phyloP scores from a whole-genome alignment of 495 filamentous ascomycete genomes.

The Penicillium flavigenum region DNA sequence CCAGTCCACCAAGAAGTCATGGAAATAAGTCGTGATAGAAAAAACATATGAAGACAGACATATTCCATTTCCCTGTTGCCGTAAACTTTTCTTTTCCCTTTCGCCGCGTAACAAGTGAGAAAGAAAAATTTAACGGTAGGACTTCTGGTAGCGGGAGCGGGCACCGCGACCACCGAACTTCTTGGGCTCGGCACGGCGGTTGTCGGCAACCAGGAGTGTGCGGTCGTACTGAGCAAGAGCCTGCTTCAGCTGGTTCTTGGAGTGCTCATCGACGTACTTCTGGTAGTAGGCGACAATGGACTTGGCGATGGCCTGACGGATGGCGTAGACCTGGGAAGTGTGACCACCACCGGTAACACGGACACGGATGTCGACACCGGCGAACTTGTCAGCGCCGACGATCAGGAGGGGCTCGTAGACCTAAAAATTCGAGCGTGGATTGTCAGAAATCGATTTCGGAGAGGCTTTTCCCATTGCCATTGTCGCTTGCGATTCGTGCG shows the following conservation, averaged over 20 bases:
- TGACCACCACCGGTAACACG: slow-evolving; percentile 97
- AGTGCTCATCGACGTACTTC: slow-evolving; percentile 99
- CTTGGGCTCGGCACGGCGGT: slow-evolving; percentile 91
- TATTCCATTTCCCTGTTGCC: slow-evolving; percentile 26
- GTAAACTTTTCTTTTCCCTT: slow-evolving; percentile 22
- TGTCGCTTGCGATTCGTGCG: slow-evolving; percentile 9
- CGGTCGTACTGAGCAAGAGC: slow-evolving; percentile 92
- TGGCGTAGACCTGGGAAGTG: slow-evolving; percentile 96
- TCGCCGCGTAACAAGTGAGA: slow-evolving; percentile 24
- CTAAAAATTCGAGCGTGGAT: slow-evolving; percentile 33
- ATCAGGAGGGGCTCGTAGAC: slow-evolving; percentile 98
- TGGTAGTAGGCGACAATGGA: slow-evolving; percentile 99
- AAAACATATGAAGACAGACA: slow-evolving; percentile 22
- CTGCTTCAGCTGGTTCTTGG: slow-evolving; percentile 98
- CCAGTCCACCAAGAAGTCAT: slow-evolving; percentile 29
- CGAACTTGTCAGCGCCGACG: slow-evolving; percentile 94
- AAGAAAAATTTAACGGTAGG: slow-evolving; percentile 59
- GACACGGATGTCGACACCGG: slow-evolving; percentile 94
- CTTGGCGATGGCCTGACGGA: slow-evolving; percentile 98
- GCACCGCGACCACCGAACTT: slow-evolving; percentile 87
- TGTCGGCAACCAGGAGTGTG: slow-evolving; percentile 95
- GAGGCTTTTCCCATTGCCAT: slow-evolving; percentile 11
- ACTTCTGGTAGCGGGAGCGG: slow-evolving; percentile 94
- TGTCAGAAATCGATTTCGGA: slow-evolving; percentile 9
- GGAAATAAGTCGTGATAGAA: slow-evolving; percentile 32